phyloP scores from a whole-genome alignment of 2,329 filamentous ascomycete genomes.

The Ramichloridium luteum region DNA sequence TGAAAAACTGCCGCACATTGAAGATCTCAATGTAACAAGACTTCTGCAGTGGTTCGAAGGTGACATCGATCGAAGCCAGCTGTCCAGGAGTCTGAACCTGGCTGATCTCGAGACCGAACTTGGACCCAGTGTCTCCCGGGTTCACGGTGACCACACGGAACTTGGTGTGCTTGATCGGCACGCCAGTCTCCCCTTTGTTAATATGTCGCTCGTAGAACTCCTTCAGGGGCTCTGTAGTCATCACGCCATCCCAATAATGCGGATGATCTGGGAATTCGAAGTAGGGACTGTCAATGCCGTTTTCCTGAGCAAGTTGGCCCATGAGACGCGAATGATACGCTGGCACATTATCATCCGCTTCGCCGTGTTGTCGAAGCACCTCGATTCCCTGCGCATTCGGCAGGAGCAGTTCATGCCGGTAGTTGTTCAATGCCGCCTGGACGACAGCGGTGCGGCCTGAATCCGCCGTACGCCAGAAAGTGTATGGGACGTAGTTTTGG shows the following conservation, averaged over 20 bases:
- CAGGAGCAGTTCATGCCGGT: constrained; percentile 43
- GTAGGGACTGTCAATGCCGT: constrained; percentile 33
- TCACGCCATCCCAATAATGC: constrained; percentile 45
- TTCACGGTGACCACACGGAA: constrained; percentile 42
- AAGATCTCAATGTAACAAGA: constrained; percentile 30
- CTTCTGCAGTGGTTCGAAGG: constrained; percentile 13
- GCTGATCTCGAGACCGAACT: constrained; percentile 39
- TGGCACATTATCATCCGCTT: constrained; percentile 46
- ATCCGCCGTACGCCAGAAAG: constrained; percentile 43
- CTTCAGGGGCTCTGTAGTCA: constrained; percentile 39
- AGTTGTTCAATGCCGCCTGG: constrained; percentile 38
- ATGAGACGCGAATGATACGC: constrained; percentile 45
- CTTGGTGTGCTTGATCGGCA: constrained; percentile 17
- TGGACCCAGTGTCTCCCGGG: constrained; percentile 41
- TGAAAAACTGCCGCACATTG: constrained; percentile 29
- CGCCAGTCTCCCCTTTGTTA: constrained; percentile 10
- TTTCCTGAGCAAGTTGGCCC: constrained; percentile 36
- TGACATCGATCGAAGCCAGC: constrained; percentile 38
- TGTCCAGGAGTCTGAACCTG: constrained; percentile 39
- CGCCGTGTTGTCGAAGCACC: constrained; percentile 45
- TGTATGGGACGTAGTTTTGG: constrained; percentile 47
- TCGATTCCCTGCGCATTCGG: constrained; percentile 41
- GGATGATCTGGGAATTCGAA: constrained; percentile 37
- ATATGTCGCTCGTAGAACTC: constrained; percentile 36
- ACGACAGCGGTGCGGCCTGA: constrained; percentile 37